Evolutionary conservation across 164 flowering plant species (phyloP), one percentile per base, ranked within the genome.

Genomic region (Kalanchoe fedtschenkoi): DNA sequence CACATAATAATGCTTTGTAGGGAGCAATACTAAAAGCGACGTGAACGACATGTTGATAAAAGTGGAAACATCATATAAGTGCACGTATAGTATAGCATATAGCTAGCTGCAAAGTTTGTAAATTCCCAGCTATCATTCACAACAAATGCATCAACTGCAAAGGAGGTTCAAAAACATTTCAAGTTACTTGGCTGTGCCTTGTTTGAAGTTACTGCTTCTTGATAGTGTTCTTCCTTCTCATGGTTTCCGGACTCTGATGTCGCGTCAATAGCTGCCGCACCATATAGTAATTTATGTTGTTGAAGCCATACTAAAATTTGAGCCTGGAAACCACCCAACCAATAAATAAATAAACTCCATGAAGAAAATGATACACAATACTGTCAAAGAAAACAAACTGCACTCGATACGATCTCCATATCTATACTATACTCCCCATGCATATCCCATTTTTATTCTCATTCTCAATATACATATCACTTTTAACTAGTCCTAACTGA

Each of bases 331-430:
- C 30, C 13, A 51, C 32, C 56, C 56, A 26, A 26, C 56, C 32
- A 51, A 51, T 51, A 51, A 51, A 51, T 51, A 51, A 51, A 51
- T 26, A 26, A n/a, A n/a, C n/a, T n/a, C 56, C 32, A 1, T 29
- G 13, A 10, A 51, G 56, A 51, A 51, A 51, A 51, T 28, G 56
- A 51, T 51, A 13, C 56, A 51, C n/a, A n/a, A n/a, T n/a, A n/a
- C 13, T 51, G 30, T 32, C 28, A 24, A 17, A 51, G 56, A 51
- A 24, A 51, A 24, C 32, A 51, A 51, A 26, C 56, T 51, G 14
- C 56, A 51, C 11, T 14, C 46, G n/a, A n/a, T n/a, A n/a, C n/a
- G n/a, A n/a, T 21, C 56, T n/a, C 56, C 21, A 24, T 26, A 51
- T 30, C 32, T 51, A 51, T 51, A 51, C 56, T 2, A 51, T 51